phyloP scores from a whole-genome alignment of 768 basidiomycete genomes.

The Clavaria fumosa region DNA sequence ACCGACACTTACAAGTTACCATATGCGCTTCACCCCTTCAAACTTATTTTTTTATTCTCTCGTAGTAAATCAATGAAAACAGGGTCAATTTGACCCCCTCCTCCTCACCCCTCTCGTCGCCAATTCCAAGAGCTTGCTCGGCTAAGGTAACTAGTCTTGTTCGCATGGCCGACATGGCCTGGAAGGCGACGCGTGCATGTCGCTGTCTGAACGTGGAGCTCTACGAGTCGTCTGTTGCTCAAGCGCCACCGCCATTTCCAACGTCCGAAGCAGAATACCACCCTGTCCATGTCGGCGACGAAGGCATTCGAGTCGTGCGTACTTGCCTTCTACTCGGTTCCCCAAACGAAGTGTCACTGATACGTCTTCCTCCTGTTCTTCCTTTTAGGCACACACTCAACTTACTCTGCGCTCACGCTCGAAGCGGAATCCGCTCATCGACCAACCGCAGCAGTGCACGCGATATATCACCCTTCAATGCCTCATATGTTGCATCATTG shows the following conservation, averaged over 20 bases:
- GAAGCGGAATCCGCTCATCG: conserved; percentile 27
- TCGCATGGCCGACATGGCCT: conserved; percentile 2
- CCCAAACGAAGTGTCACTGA: conserved; percentile 5
- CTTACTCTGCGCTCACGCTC: conserved; percentile 51
- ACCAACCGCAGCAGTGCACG: conserved; percentile 28
- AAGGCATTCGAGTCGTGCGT: conserved; percentile 53
- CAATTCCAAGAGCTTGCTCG: neutral
- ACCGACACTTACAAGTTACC: no score
- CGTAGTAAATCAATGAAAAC: no score
- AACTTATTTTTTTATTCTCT: no score
- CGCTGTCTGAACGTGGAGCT: conserved; percentile 61
- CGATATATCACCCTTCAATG: conserved; percentile 56
- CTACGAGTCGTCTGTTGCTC: conserved; percentile 20
- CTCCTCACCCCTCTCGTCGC: neutral
- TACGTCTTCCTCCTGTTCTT: conserved; percentile 8
- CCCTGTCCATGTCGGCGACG: conserved; percentile 46
- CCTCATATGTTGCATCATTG: conserved; percentile 45
- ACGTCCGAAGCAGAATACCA: conserved; percentile 28
- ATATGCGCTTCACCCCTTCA: no score
- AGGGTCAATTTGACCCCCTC: neutral
- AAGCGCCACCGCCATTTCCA: conserved; percentile 18
- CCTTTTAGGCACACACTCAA: conserved; percentile 45
- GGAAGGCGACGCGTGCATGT: conserved; percentile 31
- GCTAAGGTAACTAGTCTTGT: neutral
- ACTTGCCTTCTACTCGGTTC: no score